Conservation (phyloP, 2,329 filamentous ascomycete species). For the Hypoxylon sp. region DNA sequence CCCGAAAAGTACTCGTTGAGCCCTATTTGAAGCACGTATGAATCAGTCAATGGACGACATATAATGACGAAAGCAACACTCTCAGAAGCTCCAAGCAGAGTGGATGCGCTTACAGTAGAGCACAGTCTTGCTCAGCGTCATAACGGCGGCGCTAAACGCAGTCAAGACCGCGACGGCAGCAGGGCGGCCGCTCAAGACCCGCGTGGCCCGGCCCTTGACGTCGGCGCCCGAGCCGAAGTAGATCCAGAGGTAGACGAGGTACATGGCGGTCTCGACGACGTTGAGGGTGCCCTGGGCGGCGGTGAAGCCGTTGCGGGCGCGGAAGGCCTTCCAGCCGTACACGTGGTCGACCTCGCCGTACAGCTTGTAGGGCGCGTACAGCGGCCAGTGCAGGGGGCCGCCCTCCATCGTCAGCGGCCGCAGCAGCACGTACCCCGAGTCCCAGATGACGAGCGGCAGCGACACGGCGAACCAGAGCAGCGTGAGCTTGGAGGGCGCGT, state of each 20-base stretch:
- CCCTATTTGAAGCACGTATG: slow-evolving; percentile 62
- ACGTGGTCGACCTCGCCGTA: slow-evolving; percentile 85
- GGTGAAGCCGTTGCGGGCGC: slow-evolving; percentile 79
- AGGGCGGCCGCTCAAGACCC: slow-evolving; percentile 55
- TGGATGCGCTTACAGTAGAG: slow-evolving; percentile 65
- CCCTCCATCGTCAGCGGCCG: slow-evolving; percentile 87
- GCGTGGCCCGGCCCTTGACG: slow-evolving; percentile 34
- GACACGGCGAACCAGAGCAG: slow-evolving; percentile 81
- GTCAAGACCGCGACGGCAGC: slow-evolving; percentile 62
- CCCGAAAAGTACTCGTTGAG: slow-evolving; percentile 68
- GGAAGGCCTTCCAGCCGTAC: slow-evolving; percentile 81
- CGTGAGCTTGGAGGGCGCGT: slow-evolving; percentile 60
- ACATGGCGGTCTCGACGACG: slow-evolving; percentile 74
- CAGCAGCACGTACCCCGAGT: slow-evolving; percentile 81
- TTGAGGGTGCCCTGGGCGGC: slow-evolving; percentile 80
- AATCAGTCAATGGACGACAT: slow-evolving; percentile 7
- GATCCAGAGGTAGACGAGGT: slow-evolving; percentile 66
- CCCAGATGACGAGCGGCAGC: slow-evolving; percentile 84
- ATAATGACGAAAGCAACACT: not conserved
- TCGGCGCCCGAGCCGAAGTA: slow-evolving; percentile 50
- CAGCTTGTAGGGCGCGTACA: slow-evolving; percentile 83
- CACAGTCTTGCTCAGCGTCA: slow-evolving; percentile 73
- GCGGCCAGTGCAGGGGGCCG: slow-evolving; percentile 75
- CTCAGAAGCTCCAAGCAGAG: not conserved
- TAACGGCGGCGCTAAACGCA: slow-evolving; percentile 66